Percentiles rank a stretch among this genome's conserved stretches.
phyloP scores from a whole-genome alignment of 2,329 filamentous ascomycete species.

The Xylaria sp. region DNA sequence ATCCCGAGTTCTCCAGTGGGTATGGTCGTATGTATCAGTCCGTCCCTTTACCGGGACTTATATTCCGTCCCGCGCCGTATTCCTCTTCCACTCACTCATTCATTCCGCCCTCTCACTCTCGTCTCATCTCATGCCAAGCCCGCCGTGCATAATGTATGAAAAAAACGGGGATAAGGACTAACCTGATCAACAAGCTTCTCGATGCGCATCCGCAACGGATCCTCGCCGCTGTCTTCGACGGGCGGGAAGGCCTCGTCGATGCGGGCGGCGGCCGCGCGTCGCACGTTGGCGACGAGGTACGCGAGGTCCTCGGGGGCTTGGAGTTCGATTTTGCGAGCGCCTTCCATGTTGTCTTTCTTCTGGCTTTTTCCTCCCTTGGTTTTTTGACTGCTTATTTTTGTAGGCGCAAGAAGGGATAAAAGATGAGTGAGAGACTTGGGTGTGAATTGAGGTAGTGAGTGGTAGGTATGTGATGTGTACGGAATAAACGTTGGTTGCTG shows the following conservation, averaged over 20 bases:
- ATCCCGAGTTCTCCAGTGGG: slow-evolving; percentile 29
- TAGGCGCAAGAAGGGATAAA: too few species aligned
- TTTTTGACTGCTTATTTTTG: too few species aligned
- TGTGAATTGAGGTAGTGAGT: too few species aligned
- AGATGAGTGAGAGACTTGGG: too few species aligned
- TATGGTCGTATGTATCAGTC: slow-evolving; percentile 31
- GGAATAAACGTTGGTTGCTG: not conserved
- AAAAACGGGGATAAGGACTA: slow-evolving; percentile 9
- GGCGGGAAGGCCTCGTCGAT: slow-evolving; percentile 65
- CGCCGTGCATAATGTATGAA: not conserved
- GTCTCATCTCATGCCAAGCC: slow-evolving; percentile 2
- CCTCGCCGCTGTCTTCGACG: slow-evolving; percentile 51
- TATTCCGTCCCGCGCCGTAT: slow-evolving; percentile 5
- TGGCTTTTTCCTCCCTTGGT: not conserved
- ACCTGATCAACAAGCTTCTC: slow-evolving; percentile 57
- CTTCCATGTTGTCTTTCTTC: slow-evolving; percentile 18
- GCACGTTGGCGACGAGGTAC: slow-evolving; percentile 65
- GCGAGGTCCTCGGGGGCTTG: slow-evolving; percentile 68
- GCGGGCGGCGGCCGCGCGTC: slow-evolving; percentile 60
- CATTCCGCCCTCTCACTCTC: too few species aligned
- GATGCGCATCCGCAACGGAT: slow-evolving; percentile 54
- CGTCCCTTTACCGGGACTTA: slow-evolving; percentile 6
- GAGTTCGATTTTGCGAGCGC: slow-evolving; percentile 71
- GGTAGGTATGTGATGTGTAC: too few species aligned
- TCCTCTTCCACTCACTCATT: too few species aligned